phyloP scores from a whole-genome alignment of 2,329 filamentous ascomycete species.

The Colletotrichum shisoi region DNA sequence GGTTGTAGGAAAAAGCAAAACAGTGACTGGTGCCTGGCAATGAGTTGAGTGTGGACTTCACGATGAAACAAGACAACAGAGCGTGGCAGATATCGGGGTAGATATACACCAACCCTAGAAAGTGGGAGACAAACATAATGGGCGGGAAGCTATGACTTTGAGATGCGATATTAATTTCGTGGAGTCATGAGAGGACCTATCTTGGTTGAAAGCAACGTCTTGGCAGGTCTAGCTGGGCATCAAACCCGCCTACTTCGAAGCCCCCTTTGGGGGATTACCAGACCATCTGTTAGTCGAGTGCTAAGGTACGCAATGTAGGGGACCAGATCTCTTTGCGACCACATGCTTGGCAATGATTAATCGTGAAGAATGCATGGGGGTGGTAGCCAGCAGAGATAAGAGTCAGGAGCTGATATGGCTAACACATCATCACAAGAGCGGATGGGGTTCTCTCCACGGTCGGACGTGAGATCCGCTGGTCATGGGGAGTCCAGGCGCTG shows the following conservation, averaged over 20 bases:
- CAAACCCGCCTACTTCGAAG: constrained; percentile 12
- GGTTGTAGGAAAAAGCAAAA: constrained; percentile 11
- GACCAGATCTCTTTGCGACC: constrained; percentile 16
- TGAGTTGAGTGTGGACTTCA: constrained; percentile 12
- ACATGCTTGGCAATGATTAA: constrained; percentile 29
- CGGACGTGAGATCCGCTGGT: not conserved
- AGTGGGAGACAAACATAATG: constrained; percentile 15
- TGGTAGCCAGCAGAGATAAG: constrained; percentile 5
- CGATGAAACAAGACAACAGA: constrained; percentile 7
- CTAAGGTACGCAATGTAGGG: not conserved
- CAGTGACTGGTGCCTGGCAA: constrained; percentile 17
- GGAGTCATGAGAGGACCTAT: constrained; percentile 21
- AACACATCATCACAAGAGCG: constrained; percentile 31
- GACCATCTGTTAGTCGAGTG: constrained; percentile 3
- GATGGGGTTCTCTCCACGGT: not conserved
- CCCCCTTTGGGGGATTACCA: not conserved
- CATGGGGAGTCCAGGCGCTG: not conserved
- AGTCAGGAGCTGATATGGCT: constrained; percentile 9
- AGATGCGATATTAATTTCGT: constrained; percentile 30
- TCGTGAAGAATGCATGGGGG: constrained; percentile 17
- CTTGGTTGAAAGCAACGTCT: constrained; percentile 26
- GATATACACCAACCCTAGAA: constrained; percentile 28
- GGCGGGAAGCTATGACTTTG: constrained; percentile 19
- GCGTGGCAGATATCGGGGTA: constrained; percentile 27
- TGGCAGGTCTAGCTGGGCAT: constrained; percentile 28